phyloP scores from a whole-genome alignment of 2,329 filamentous ascomycete species.

The Penicillium expansum region DNA sequence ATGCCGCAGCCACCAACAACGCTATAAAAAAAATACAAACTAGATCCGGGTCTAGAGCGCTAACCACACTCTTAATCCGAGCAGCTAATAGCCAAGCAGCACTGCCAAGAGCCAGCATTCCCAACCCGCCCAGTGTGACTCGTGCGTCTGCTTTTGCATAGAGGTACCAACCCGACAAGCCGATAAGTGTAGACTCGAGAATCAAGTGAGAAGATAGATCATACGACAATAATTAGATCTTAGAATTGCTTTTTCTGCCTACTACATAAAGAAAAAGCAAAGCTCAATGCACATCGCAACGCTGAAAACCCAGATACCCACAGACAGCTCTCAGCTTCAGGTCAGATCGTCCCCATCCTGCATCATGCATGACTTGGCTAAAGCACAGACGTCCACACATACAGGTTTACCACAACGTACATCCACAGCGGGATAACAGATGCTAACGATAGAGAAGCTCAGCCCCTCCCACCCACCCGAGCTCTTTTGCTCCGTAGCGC shows the following conservation, averaged over 20 bases:
- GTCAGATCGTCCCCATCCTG: slow-evolving; percentile 7
- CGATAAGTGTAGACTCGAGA: not conserved
- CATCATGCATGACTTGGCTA: slow-evolving; percentile 9
- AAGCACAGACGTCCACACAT: slow-evolving; percentile 4
- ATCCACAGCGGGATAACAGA: not conserved
- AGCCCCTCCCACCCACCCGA: not conserved
- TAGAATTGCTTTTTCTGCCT: not conserved
- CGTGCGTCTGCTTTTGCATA: not conserved
- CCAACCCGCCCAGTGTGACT: slow-evolving; percentile 2
- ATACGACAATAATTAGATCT: not conserved
- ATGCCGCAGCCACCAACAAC: slow-evolving; percentile 1
- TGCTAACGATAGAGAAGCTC: not conserved
- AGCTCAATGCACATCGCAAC: not conserved
- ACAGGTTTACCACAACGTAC: slow-evolving; percentile 6
- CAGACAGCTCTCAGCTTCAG: slow-evolving; percentile 3
- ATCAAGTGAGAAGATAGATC: not conserved
- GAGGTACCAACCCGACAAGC: not conserved
- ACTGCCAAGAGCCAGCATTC: slow-evolving; percentile 1
- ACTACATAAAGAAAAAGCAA: not conserved
- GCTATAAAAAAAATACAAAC: not conserved
- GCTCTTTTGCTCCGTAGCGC: not conserved
- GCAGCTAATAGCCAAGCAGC: slow-evolving; percentile 1
- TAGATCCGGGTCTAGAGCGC: not conserved
- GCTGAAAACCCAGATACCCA: not conserved
- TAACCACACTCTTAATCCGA: not conserved